phyloP scores from a whole-genome alignment of 192 early-diverging fungal species.

The Gamsiella multidivaricata region DNA sequence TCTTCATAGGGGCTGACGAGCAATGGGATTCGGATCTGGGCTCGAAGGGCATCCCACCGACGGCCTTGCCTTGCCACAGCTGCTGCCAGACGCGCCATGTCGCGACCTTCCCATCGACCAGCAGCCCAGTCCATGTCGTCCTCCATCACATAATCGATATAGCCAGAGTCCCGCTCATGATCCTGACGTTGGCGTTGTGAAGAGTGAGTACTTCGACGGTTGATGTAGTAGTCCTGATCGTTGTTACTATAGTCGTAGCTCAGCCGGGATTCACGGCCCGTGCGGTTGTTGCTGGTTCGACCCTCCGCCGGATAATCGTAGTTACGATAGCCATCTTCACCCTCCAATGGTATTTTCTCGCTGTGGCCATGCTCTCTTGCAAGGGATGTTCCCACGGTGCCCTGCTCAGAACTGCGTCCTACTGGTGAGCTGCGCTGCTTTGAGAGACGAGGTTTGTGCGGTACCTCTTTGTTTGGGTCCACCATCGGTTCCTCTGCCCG shows the following conservation, averaged over 20 bases:
- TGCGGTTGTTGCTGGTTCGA: not conserved
- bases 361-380: not conserved
- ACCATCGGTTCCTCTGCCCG: not conserved
- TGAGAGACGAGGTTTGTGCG: constrained; percentile 18
- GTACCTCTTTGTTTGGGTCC: constrained; percentile 14
- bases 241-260: constrained; percentile 3
- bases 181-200: constrained; percentile 2
- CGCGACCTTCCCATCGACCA: constrained; percentile 43
- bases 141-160: constrained; percentile 27
- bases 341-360: not conserved
- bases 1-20: constrained; percentile 32
- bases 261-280: not conserved
- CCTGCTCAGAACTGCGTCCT: constrained; percentile 25
- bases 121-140: constrained; percentile 48
- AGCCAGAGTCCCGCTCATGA: constrained; percentile 7
- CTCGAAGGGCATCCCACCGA: constrained; percentile 42
- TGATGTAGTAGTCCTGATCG: not conserved
- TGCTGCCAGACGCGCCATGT: constrained; percentile 47
- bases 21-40: constrained; percentile 41
- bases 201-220: not conserved
- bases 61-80: constrained; percentile 47
- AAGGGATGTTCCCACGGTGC: constrained; percentile 17
- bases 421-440: constrained; percentile 3
- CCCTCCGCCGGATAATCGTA: constrained; percentile 1
- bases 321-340: too few relatives aligned